phyloP scores from a whole-genome alignment of 2,329 filamentous ascomycete species.

The Bipolaris oryzae region DNA sequence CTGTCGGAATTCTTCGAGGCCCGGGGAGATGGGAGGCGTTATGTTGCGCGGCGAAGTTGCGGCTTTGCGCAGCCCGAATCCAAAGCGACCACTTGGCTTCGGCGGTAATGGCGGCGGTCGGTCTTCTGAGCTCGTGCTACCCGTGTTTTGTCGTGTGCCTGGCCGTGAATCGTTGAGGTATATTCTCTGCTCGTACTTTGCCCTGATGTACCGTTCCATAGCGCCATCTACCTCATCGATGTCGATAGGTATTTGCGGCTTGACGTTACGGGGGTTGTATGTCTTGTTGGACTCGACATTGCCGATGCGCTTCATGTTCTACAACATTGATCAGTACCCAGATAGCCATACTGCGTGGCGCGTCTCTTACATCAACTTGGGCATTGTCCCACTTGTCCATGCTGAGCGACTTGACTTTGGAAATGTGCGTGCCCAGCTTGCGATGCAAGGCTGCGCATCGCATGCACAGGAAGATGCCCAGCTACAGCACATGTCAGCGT shows the following conservation, averaged over 20 bases:
- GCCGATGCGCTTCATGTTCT: conserved; percentile 95
- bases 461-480: conserved; percentile 97
- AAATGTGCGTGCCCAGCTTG: conserved; percentile 96
- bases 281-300: conserved; percentile 84
- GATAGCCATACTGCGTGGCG: not conserved
- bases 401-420: conserved; percentile 97
- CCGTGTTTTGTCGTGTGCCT: conserved; percentile 60
- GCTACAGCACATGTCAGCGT: conserved; percentile 56
- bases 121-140: conserved; percentile 62
- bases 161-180: conserved; percentile 51
- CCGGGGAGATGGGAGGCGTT: conserved; percentile 44
- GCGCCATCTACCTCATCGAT: conserved; percentile 90
- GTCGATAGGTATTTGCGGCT: conserved; percentile 84
- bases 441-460: conserved; percentile 94
- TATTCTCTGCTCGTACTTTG: conserved; percentile 81
- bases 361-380: conserved; percentile 81
- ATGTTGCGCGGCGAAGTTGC: conserved; percentile 72
- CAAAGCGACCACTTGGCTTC: conserved; percentile 65
- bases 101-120: conserved; percentile 64
- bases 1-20: conserved; percentile 40
- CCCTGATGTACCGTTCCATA: conserved; percentile 93
- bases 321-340: conserved; percentile 23
- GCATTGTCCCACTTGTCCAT: conserved; percentile 98
- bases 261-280: conserved; percentile 85
- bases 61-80: conserved; percentile 70